Evolutionary conservation across 2,329 filamentous ascomycete genomes (phyloP).

Genomic region (Alternaria rosae): DNA sequence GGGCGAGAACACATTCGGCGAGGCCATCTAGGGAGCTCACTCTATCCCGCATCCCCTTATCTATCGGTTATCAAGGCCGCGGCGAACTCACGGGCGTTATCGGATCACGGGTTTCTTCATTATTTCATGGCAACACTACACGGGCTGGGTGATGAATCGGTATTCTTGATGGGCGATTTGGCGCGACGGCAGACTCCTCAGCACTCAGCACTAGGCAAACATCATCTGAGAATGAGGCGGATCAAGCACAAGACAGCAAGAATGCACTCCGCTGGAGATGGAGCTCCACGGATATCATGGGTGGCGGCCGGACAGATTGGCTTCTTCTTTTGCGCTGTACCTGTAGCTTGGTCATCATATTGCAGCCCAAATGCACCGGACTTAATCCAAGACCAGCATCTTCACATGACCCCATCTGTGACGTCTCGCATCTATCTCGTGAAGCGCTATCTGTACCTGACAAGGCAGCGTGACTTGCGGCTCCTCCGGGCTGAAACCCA

Average conservation of each 20-base stretch:
- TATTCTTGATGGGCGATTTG: constrained; percentile 18
- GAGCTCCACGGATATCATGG: neutral
- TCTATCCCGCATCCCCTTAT: constrained; percentile 20
- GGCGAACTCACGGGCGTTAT: constrained; percentile 40
- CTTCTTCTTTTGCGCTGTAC: constrained; percentile 24
- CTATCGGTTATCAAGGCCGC: constrained; percentile 31
- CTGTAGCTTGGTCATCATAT: constrained; percentile 31
- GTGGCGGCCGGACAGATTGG: constrained; percentile 11
- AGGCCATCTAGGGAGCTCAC: constrained; percentile 47
- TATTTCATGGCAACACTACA: constrained; percentile 27
- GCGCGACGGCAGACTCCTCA: constrained; percentile 9
- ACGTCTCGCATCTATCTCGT: constrained; percentile 10
- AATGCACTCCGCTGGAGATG: neutral
- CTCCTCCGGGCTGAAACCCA: constrained; percentile 37
- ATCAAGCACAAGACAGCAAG: constrained; percentile 5
- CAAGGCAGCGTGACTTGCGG: constrained; percentile 41
- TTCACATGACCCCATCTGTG: constrained; percentile 2
- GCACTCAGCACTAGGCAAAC: constrained; percentile 16
- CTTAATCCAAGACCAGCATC: constrained; percentile 13
- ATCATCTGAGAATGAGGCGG: constrained; percentile 2
- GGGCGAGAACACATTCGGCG: constrained; percentile 97
- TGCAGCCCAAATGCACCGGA: constrained; percentile 29
- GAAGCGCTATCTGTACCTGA: constrained; percentile 27
- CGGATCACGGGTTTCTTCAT: constrained; percentile 36
- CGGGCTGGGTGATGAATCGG: constrained; percentile 24